A percentile compares a stretch with the other conserved stretches of the same genome.
phyloP scores from a whole-genome alignment of 768 basidiomycete genomes.

The Leccinum sublutescens region DNA sequence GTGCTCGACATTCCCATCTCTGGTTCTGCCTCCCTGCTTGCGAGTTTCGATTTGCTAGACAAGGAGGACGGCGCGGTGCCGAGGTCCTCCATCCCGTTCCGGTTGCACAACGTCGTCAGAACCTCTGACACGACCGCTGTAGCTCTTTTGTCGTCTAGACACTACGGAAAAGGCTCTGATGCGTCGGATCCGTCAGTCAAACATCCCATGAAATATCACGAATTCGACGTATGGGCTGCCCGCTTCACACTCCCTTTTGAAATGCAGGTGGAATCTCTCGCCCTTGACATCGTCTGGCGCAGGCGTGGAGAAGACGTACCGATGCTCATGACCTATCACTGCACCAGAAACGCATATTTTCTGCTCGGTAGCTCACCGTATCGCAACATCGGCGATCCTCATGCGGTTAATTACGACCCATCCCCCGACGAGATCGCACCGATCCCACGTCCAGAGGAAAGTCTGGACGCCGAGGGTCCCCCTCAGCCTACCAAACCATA shows the following conservation, averaged over 20 bases:
- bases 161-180: constrained; percentile 36
- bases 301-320: constrained; percentile 72
- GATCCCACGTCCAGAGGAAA: constrained; percentile 62
- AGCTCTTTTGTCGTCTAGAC: constrained; percentile 59
- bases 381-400: constrained; percentile 36
- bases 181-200: constrained; percentile 16
- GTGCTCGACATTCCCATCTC: constrained; percentile 45
- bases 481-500: constrained; percentile 50
- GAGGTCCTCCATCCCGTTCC: constrained; percentile 37
- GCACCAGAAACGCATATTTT: constrained; percentile 46
- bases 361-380: constrained; percentile 61
- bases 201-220: constrained; percentile 30
- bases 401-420: constrained; percentile 49
- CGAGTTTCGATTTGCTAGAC: constrained; percentile 46
- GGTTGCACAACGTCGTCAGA: constrained; percentile 35
- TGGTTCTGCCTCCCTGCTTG: constrained; percentile 46
- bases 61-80: constrained; percentile 19
- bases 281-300: constrained; percentile 64
- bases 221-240: constrained; percentile 69
- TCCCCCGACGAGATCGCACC: constrained; percentile 64
- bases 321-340: constrained; percentile 49
- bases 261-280: constrained; percentile 29
- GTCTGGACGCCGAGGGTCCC: constrained; percentile 40
- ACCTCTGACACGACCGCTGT: constrained; percentile 40
- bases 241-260: constrained; percentile 46